Base-by-base conservation (phyloP, 192 early-diverging fungal species). In the Phycomyces blakesleeanus region DNA sequence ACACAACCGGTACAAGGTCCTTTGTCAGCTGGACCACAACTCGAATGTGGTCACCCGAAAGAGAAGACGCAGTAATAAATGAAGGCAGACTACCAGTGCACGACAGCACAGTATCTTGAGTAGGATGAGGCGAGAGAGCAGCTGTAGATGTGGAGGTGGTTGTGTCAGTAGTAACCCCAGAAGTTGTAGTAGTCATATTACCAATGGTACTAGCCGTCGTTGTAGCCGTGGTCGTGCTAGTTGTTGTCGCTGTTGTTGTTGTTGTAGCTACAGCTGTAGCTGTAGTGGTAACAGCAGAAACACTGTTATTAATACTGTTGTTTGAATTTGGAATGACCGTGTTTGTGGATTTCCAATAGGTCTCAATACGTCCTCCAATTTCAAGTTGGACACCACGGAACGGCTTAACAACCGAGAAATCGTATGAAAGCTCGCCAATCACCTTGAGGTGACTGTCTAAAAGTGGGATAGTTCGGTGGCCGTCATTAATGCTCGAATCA, bases 301-400 rank as follows among this genome's bases (percentile, higher is more conserved):
- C 29, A 34, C 29, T 34, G 29, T n/a, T n/a, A n/a, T n/a, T n/a
- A n/a, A n/a, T n/a, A n/a, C n/a, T n/a, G n/a, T n/a, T n/a, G n/a
- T n/a, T n/a, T n/a, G 29, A 34, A 34, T 7, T 34, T 2, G 81
- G 75, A 11, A 69, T 61, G 15, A 85, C 67, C 18, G 92, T 87
- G 66, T 91, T 91, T 10, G 94, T 96, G 5, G 93, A 91, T 80
- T 98, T 99, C 97, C 97, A 99, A 74, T 99, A 99, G 0, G 97
- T 99, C 68, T 96, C 95, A 20, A 98, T 90, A 40, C 89, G 89
- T 20, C 97, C 97, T 18, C 94, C 97, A 70, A 98, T 96, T 74
- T 91, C 88, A 63, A 99, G 78, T 42, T 87, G 82, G 1, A 91
- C 86, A 49, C 94, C 94, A 51, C 80, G 81, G 73, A 99, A 95